Evolutionary conservation across 2,329 filamentous ascomycete genomes (phyloP).

Genomic region (Aspergillus sergii): DNA sequence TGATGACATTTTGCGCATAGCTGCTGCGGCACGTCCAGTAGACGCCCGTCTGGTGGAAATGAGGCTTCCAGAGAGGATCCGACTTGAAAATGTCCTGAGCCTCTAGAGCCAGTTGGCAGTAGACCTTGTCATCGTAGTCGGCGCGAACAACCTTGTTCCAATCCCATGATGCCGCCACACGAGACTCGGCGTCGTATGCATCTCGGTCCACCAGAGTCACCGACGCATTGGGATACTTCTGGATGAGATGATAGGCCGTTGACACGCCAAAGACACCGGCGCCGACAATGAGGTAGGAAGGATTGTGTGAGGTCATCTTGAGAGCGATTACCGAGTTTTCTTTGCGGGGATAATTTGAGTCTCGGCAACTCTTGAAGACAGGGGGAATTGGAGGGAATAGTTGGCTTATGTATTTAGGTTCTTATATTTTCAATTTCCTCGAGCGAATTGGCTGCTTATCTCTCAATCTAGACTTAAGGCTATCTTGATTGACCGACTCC

Average conservation of each 20-base stretch:
- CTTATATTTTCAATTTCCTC: not conserved
- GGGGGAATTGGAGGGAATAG: no score
- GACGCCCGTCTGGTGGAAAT: not conserved
- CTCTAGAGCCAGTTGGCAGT: not conserved
- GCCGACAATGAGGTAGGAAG: not conserved
- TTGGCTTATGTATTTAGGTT: no score
- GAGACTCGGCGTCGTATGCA: slow-evolving; percentile 7
- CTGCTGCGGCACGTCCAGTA: not conserved
- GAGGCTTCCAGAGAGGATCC: not conserved
- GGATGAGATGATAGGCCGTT: slow-evolving; percentile 31
- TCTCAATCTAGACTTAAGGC: not conserved
- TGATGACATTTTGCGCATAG: not conserved
- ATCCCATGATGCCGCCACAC: not conserved
- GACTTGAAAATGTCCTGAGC: not conserved
- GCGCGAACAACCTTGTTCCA: not conserved
- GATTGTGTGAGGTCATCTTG: not conserved
- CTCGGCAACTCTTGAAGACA: not conserved
- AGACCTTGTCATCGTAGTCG: not conserved
- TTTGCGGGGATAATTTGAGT: not conserved
- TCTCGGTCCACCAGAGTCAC: slow-evolving; percentile 31
- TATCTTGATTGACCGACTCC: not conserved
- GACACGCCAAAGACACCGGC: slow-evolving; percentile 31
- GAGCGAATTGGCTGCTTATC: not conserved
- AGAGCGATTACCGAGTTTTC: not conserved
- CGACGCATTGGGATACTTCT: slow-evolving; percentile 31